Base-by-base conservation (phyloP, 345 rosid genomes). In the Citrus australasica region DNA sequence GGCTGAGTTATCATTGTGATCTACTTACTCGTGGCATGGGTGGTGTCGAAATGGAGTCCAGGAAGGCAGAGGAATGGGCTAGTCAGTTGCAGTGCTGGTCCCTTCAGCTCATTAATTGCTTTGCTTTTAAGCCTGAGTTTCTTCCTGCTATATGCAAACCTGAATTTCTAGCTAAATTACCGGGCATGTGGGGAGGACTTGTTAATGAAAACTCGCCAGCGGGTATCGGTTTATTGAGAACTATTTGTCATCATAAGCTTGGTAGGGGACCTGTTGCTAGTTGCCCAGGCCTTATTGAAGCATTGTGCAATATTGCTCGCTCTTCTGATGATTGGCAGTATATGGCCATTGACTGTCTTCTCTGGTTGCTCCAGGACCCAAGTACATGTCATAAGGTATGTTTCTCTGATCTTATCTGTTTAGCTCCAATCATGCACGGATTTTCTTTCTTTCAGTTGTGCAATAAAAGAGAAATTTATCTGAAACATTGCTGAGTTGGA, bases 151-250 rank as follows among this genome's bases (percentile, higher is more conserved):
- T 97, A 68, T 93, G 98, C 84, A 97, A 90, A 79, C 91, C 95
- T 22, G 99, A 97, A 83, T 97, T 97, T 85, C 82, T 97, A n/a
- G 87, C 85, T 37, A 96, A 90, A 81, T 86, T 97, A 72, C 97
- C 99, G 0, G 97, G 93, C 77, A 93, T 97, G 98, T 97, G 99
- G 98, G 99, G 98, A n/a, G 99, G 98, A 69, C 98, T 97, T 67
- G 98, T 94, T 22, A 97, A 94, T 75, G 99, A 97, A 83, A 97
- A 97, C 77, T 97, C 99, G 0, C 99, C 99, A 0, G 99, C 98
- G 80, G 99, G 99, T 76, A 97, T 97, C 74, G 99, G 98, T 83
- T 81, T 97, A 65, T 83, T 97, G 59, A 90, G 98, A 82, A 97
- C 99, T 40, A 90, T 97, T 63, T 97, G 99, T 86, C 97, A 94